Base-by-base conservation (phyloP, 2,329 filamentous ascomycete species). In the Fusarium succisae region DNA sequence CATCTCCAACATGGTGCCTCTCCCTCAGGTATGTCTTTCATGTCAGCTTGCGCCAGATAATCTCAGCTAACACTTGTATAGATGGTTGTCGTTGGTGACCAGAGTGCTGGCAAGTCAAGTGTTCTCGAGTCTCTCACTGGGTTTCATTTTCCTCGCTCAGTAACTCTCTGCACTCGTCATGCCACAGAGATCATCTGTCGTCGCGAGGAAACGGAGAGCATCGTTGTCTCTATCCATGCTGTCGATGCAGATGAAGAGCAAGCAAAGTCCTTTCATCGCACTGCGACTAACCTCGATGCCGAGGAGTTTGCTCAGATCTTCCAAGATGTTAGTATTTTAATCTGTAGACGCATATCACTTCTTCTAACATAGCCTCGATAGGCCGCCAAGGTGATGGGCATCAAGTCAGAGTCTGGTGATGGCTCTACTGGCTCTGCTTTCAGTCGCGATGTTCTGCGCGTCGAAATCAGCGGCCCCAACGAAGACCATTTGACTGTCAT, bases 31-130 rank as follows among this genome's bases (percentile, higher is more conserved):
- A 72, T 43, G 63, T 4, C 13, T 4, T 18, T 12, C 0, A 18
- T 5, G 1, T 15, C 0, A 30, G 6, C 15, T 10, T 7, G 14
- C 26, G 5, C 1, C 10, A 50, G 17, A 32, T 5, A 32, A 10
- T 37, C 7, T 12, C 15, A 74, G 56, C n/a, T 69, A 4, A n/a
- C 3, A 1, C 3, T 15, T 3, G 13, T n/a, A 6, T 89, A 93
- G 83, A 93, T 96, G 75, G 92, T 93, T 41, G 94, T 95, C 13
- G 93, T 96, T 15, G 94, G 94, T 69, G 94, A 94, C 75, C 94
- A 96, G 79, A 95, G 93, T 0, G 94, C 93, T 48, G 94, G 94
- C 78, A 97, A 97, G 85, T 94, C 92, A 81, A 96, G 93, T 4
- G 92, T 96, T 24, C 85, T 96, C 37, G 93, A 96, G 80, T 95